A percentile compares a stretch with the other conserved stretches of the same genome.
Evolutionary conservation across 2,329 filamentous ascomycete genomes (phyloP).

Genomic region (Fusarium continuum): DNA sequence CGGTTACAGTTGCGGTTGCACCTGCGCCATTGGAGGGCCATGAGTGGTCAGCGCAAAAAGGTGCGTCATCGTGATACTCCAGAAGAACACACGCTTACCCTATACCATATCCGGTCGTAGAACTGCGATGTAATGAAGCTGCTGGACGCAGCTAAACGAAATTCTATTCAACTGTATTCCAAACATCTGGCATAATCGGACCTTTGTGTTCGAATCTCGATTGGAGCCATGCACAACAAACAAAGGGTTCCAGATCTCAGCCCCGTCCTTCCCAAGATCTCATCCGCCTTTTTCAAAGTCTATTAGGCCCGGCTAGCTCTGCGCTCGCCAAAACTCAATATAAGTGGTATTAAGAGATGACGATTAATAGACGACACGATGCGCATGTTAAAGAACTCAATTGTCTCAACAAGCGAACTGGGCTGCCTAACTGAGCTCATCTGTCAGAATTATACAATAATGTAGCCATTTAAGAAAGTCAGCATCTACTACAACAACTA

Average conservation of each 20-base stretch:
- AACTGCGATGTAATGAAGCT: neutral
- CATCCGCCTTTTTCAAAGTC: neutral
- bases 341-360: neutral
- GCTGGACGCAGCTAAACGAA: neutral
- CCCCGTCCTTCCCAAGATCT: slow-evolving; percentile 2
- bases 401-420: neutral
- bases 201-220: neutral
- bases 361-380: slow-evolving; percentile 14
- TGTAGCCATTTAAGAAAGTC: neutral
- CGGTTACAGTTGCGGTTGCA: slow-evolving; percentile 19
- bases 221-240: neutral
- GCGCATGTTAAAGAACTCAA: neutral
- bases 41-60: slow-evolving; percentile 21
- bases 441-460: neutral
- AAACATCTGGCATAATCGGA: neutral
- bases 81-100: slow-evolving; percentile 25
- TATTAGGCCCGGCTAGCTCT: slow-evolving; percentile 7
- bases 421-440: neutral
- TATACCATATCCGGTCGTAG: neutral
- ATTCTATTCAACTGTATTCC: neutral
- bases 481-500: neutral
- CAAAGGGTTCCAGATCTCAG: slow-evolving; percentile 3
- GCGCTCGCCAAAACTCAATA: slow-evolving; percentile 15
- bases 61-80: slow-evolving; percentile 5
- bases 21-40: slow-evolving; percentile 9